These are phyloP conservation scores for Malus asiatica DNA, from an alignment of 306 rosid genomes.

Conservation along the genomic window DNA sequence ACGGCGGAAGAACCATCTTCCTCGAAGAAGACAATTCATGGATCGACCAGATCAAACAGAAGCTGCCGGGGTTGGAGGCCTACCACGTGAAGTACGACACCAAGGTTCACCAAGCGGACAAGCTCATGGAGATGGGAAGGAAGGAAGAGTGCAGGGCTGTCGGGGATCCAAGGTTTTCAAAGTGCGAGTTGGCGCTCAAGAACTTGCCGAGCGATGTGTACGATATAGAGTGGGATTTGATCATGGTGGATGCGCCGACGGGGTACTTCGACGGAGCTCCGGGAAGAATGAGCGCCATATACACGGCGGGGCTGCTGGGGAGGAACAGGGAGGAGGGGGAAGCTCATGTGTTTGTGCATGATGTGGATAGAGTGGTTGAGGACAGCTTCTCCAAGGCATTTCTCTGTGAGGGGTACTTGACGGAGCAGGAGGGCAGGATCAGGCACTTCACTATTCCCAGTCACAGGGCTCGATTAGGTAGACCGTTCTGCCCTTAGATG, in stretches of 20 bases:
- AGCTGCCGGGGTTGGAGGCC: conserved; percentile 50
- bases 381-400: conserved; percentile 63
- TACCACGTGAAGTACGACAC: conserved; percentile 75
- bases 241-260: conserved; percentile 95
- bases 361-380: conserved; percentile 76
- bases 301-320: conserved; percentile 85
- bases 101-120: conserved; percentile 54
- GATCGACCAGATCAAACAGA: conserved; percentile 50
- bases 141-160: conserved; percentile 49
- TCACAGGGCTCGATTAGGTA: conserved; percentile 48
- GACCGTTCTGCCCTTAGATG: conserved; percentile 62
- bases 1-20: conserved; percentile 79
- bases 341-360: conserved; percentile 83
- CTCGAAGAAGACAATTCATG: conserved; percentile 76
- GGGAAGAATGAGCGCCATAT: conserved; percentile 85
- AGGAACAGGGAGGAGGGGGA: conserved; percentile 77
- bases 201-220: conserved; percentile 63
- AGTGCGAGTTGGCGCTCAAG: conserved; percentile 57
- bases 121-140: conserved; percentile 39
- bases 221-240: conserved; percentile 79
- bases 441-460: conserved; percentile 80
- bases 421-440: conserved; percentile 68
- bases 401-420: conserved; percentile 71
- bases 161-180: conserved; percentile 62
- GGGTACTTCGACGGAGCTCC: conserved; percentile 78